Percentiles rank a stretch among this genome's conserved stretches.
Evolutionary conservation across 139 green algal genomes (phyloP).

Genomic region (Coelastrella sp.): DNA sequence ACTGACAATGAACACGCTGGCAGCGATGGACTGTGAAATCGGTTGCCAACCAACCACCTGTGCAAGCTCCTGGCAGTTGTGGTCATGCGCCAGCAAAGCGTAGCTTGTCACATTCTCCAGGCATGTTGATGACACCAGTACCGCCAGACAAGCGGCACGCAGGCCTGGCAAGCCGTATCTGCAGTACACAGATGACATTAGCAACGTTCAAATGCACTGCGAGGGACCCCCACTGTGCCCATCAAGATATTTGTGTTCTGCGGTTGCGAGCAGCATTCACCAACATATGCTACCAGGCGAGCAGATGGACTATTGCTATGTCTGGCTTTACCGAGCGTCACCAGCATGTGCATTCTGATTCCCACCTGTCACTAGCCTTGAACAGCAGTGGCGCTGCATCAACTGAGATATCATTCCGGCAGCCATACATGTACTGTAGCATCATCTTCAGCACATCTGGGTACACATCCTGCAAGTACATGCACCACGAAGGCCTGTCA

Average conservation of each 20-base stretch:
- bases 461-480: neutral
- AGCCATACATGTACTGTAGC: conserved; percentile 50
- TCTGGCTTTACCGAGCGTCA: no score
- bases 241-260: no score
- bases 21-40: neutral
- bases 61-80: conserved; percentile 28
- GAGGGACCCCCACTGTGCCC: no score
- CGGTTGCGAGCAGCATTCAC: no score
- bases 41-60: conserved; percentile 3
- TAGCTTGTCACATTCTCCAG: conserved; percentile 37
- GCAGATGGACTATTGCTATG: no score
- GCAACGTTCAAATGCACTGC: no score
- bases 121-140: conserved; percentile 12
- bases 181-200: no score
- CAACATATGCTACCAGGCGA: no score
- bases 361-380: conserved; percentile 28
- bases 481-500: no score
- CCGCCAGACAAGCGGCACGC: conserved; percentile 4
- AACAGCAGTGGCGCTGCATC: conserved; percentile 38
- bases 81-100: conserved; percentile 38
- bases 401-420: conserved; percentile 8
- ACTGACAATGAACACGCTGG: neutral
- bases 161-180: conserved; percentile 40
- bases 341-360: no score
- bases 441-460: conserved; percentile 44